Base-by-base conservation (phyloP, 2,329 filamentous ascomycete species). In the Cytospora schulzeri region DNA sequence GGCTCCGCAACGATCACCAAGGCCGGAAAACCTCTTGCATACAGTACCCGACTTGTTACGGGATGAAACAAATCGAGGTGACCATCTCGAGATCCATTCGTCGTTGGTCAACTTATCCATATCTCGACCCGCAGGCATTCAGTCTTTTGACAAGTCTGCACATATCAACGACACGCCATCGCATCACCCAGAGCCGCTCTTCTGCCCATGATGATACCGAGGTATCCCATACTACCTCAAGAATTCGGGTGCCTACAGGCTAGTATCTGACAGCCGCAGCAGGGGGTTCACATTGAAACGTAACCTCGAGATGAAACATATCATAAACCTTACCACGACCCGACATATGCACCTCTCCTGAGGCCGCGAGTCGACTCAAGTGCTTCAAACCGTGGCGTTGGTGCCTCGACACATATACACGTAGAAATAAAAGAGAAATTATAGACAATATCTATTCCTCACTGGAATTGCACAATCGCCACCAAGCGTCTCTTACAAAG, bases 101-200 rank as follows among this genome's bases (percentile, higher is more conserved):
- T 50, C 14, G n/a, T 24, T 6, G 8, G 22, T 7, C 17, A 45
- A 9, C 19, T n/a, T 14, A 19, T 48, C 9, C 22, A 62, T 28
- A 52, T 35, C 38, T 26, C 41, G 52, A 38, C 53, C 52, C n/a
- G 52, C 28, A 55, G 14, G 19, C 1, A 3, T n/a, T n/a, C n/a
- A n/a, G n/a, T n/a, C 14, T 7, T 19, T 9, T 9, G n/a, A 33
- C n/a, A 29, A 35, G 60, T 56, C 60, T 56, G 60, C 31, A 51
- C 22, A 4, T 22, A 62, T 56, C 29, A 62, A 62, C 52, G 35
- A 62, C 52, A 62, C 52, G 45, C 28, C 29, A 24, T 31, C n/a
- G 28, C 22, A 55, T 29, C 52, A 17, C 26, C 41, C 29, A 17
- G 41, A 35, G 29, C 31, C 24, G 45, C n/a, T 31, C 29, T 31